Conservation (phyloP, 1,139 yeast species). For the Candida tetrigidarum region DNA sequence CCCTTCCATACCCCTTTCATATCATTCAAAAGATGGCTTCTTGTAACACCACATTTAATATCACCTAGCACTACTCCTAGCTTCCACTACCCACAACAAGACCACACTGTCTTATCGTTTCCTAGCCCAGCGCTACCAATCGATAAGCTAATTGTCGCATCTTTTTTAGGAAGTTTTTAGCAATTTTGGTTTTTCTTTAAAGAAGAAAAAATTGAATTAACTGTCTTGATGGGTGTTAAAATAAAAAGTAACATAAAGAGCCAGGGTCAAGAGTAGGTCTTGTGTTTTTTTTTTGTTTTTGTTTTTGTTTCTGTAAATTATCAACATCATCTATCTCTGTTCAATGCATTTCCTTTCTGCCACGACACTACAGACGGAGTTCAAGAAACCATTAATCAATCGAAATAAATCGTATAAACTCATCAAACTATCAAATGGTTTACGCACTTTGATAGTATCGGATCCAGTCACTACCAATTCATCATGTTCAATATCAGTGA, state of each 20-base stretch:
- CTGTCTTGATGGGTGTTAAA: not conserved
- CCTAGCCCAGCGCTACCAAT: conserved; percentile 1
- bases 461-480: conserved; percentile 55
- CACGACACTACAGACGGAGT: conserved; percentile 21
- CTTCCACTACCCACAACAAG: no score
- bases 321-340: not conserved
- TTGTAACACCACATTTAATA: no score
- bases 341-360: conserved; percentile 21
- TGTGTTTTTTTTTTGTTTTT: not conserved
- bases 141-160: not conserved
- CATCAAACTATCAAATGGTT: conserved; percentile 48
- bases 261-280: not conserved
- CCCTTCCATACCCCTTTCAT: no score
- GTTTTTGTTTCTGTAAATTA: not conserved
- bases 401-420: conserved; percentile 43
- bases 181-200: not conserved
- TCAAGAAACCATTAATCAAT: conserved; percentile 37
- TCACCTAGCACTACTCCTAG: no score
- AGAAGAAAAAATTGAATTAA: no score
- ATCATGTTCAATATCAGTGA: conserved; percentile 52
- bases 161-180: not conserved
- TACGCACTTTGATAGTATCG: conserved; percentile 54
- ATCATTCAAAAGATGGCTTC: no score
- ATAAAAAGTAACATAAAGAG: not conserved
- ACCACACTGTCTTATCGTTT: no score